Evolutionary conservation across 2,329 filamentous ascomycete genomes (phyloP), one percentile per base, ranked within the genome.

Genomic region (Chalaropsis thielavioides): DNA sequence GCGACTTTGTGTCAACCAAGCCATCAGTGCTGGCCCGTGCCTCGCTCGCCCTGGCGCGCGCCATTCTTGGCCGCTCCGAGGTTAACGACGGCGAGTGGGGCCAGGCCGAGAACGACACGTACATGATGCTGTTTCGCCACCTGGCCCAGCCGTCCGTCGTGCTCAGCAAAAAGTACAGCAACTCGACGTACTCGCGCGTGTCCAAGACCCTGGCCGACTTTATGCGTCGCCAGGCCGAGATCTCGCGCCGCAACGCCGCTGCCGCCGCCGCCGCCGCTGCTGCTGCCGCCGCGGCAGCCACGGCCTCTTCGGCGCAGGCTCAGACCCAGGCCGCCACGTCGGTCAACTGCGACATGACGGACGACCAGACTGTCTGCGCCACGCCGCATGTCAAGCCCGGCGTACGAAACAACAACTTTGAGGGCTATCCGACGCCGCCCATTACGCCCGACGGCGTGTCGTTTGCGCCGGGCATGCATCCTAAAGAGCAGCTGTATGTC

Each of bases 1-100:
- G 92, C 72, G 94, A 97, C 69, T 99, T 99, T 71, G 92, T 99
- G 68, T 94, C 92, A 17, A 91, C 88, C 65, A 88, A 88, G 72
- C 91, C 94, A 22, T 96, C 92, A 0, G 87, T 92, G 69, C 90
- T 99, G 81, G 92, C 94, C 56, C 83, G 90, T 69, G 88, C 91
- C 54, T 90, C 92, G 11, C 80, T 97, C 65, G 90, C 90, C 63
- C 82, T 99, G 49, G 87, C 92, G 46, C 83, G 92, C 69, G 92
- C 89, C 72, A 90, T 99, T 68, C 82, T 97, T 11, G 86, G 86
- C 71, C 86, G 90, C 67, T 83, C 86, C 49, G 90, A 95, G 74
- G 81, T 86, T 69, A 84, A 84, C 68, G 86, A 89, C 68, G 83
- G 82, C 46, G 87, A 91, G 69, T 95, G 90, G 89, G 85, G 87